Conservation (phyloP, 306 rosid genomes). For the Ochetophila trinervis region DNA sequence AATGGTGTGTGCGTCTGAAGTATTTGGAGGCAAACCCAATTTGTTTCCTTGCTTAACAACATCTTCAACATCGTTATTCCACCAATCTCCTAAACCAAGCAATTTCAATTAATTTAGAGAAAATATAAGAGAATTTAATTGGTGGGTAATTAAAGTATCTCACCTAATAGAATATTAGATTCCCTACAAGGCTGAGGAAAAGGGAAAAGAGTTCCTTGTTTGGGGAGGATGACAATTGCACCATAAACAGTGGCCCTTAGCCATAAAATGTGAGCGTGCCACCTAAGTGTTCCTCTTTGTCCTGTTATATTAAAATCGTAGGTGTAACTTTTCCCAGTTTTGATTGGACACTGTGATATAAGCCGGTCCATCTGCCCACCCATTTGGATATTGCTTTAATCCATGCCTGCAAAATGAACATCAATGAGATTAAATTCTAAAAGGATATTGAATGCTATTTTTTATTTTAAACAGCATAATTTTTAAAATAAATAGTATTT, state of each 20-base stretch:
- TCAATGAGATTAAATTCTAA: neutral
- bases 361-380: conserved; percentile 45
- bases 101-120: no score
- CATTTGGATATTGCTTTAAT: conserved; percentile 35
- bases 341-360: conserved; percentile 39
- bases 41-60: conserved; percentile 34
- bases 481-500: no score
- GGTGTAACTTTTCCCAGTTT: conserved; percentile 25
- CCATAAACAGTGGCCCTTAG: conserved; percentile 42
- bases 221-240: conserved; percentile 28
- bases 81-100: conserved; percentile 35
- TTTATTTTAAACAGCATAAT: no score
- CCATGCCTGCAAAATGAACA: conserved; percentile 30
- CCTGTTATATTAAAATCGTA: conserved; percentile 32
- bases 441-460: no score
- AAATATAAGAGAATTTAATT: no score
- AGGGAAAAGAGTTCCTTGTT: conserved; percentile 24
- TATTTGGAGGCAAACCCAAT: conserved; percentile 38
- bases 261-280: conserved; percentile 43
- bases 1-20: conserved; percentile 37
- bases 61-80: conserved; percentile 34
- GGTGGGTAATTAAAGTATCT: neutral
- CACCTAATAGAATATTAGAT: conserved; percentile 24
- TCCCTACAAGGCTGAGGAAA: conserved; percentile 33
- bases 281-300: conserved; percentile 40